Conservation (phyloP, 805 yeast genomes). For the Tetrapisispora phaffii region DNA sequence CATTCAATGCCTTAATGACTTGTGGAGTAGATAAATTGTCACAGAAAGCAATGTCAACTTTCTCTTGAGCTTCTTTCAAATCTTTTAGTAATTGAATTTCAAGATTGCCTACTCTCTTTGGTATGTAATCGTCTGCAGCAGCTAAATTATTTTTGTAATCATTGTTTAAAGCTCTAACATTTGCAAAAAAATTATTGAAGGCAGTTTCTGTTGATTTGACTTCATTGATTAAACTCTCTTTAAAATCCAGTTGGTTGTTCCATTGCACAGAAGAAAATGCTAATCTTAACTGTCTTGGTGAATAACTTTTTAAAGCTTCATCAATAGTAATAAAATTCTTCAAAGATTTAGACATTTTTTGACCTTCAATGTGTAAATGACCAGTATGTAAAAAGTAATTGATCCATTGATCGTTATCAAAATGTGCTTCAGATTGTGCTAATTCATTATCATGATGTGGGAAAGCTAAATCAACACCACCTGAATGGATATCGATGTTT, state of each 20-base stretch:
- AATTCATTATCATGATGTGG: constrained; percentile 98
- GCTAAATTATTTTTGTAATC: constrained; percentile 43
- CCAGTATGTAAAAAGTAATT: constrained; percentile 96
- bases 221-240: constrained; percentile 66
- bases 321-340: constrained; percentile 92
- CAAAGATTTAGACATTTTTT: constrained; percentile 91
- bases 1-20: constrained; percentile 56
- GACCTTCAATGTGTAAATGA: constrained; percentile 96
- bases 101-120: constrained; percentile 47
- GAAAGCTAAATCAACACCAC: constrained; percentile 94
- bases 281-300: constrained; percentile 77
- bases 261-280: constrained; percentile 87
- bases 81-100: constrained; percentile 50
- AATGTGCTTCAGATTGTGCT: constrained; percentile 94
- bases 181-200: constrained; percentile 73
- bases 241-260: constrained; percentile 89
- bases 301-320: constrained; percentile 65
- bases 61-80: constrained; percentile 42
- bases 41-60: constrained; percentile 70
- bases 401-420: constrained; percentile 87
- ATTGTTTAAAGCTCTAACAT: constrained; percentile 66
- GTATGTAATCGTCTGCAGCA: constrained; percentile 34
- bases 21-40: constrained; percentile 79
- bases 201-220: constrained; percentile 68
- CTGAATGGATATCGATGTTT: constrained; percentile 87